Evolutionary conservation across 108 stramenopile genomes (phyloP), one percentile per base, ranked within the genome.

Genomic region (Asterionellopsis glacialis): DNA sequence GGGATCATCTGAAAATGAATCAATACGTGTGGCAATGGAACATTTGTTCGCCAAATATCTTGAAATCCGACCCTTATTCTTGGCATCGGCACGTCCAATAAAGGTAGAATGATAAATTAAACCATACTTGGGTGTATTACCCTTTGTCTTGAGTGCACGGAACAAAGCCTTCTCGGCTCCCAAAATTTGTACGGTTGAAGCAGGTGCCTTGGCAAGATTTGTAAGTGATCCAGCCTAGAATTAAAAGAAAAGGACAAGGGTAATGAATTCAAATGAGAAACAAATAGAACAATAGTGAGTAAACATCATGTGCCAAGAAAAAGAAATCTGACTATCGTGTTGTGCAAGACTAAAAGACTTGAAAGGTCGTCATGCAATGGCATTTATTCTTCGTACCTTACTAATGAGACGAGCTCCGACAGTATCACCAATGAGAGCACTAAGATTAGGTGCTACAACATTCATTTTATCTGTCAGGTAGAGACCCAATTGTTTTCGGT

Each of bases 91-190:
- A 14, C 98, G 96, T 45, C 98, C 98, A 60, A 99, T 98, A 72
- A 98, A 89, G 41, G 97, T 97, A 14, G 98, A 97, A 70, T 99
- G 99, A 68, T 99, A 99, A 69, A 99, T 99, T 43, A 99, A 85
- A 33, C 99, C 99, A 74, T 99, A 99, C 82, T 99, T 99, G 45
- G 99, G 99, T 18, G 99, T 99, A 80, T 99, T 98, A 57, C 97
- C 97, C 82, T 99, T 99, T 22, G 99, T 99, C 79, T 99, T 99
- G 51, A 99, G 91, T 26, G 99, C 99, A n/a, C 99, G 95, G 90
- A 99, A 99, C 42, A 99, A 90, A 1, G 98, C 99, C 87, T 99
- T 99, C 68, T 99, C 99, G 0, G 99, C 99, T 22, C 99, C 99
- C 21, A 99, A 81, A 65, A 99, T 99, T 74, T 99, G 99, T 15